These are phyloP conservation scores for Pichia manshurica DNA, from an alignment of 805 yeast genomes.

Conservation along the genomic window DNA sequence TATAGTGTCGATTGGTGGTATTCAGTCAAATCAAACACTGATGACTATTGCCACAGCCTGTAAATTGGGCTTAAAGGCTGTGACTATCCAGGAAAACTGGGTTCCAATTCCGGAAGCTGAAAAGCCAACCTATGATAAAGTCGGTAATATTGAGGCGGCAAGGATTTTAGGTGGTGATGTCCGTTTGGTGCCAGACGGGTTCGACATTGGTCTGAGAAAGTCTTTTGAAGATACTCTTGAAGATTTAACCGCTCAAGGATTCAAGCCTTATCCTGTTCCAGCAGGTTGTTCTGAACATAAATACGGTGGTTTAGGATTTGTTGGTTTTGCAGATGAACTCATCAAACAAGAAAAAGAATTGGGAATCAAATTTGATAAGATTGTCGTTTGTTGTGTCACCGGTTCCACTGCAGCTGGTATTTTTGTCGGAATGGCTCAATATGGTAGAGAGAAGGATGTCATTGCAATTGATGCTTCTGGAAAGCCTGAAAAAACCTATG, in stretches of 20 bases:
- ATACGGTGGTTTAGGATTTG: conserved; percentile 34
- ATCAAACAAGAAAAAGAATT: conserved; percentile 30
- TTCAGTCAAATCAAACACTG: conserved; percentile 33
- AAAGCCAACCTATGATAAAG: conserved; percentile 27
- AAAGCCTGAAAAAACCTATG: conserved; percentile 32
- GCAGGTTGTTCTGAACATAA: conserved; percentile 35
- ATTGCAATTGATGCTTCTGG: conserved; percentile 34
- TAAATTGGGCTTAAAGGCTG: conserved; percentile 32
- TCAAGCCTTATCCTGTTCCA: conserved; percentile 34
- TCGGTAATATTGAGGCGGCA: conserved; percentile 33
- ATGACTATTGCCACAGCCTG: conserved; percentile 35
- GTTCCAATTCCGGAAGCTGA: conserved; percentile 32
- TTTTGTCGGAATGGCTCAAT: conserved; percentile 31
- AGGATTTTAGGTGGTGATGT: conserved; percentile 35
- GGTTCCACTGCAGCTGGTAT: conserved; percentile 34
- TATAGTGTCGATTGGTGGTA: conserved; percentile 33
- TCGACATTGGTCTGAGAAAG: conserved; percentile 33
- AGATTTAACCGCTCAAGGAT: conserved; percentile 26
- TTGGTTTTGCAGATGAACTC: conserved; percentile 33
- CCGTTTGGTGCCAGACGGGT: conserved; percentile 30
- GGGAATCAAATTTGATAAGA: conserved; percentile 31
- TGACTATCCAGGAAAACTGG: conserved; percentile 34
- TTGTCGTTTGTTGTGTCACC: conserved; percentile 33
- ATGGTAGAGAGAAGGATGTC: conserved; percentile 31
- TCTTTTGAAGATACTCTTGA: conserved; percentile 30